Evolutionary conservation across 306 rosid genomes (phyloP), one percentile per base, ranked within the genome.

Genomic region (Rosa persica): DNA sequence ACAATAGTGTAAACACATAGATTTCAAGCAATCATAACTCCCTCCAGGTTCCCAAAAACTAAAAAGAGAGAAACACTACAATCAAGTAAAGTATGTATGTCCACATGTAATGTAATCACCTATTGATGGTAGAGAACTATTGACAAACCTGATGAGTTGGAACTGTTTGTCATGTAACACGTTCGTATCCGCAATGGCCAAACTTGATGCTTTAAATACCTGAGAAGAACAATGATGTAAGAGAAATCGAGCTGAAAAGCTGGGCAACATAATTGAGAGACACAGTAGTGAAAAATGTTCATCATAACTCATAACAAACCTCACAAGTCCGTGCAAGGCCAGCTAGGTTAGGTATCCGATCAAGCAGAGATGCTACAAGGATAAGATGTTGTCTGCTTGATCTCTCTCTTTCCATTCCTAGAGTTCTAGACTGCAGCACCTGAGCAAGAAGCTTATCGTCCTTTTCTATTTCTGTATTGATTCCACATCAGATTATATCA

Each of bases 321-420:
- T 90, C 98, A 72, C 98, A 95, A 52, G 98, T 91, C 70, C 98
- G 92, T 55, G 98, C 95, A 87, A 95, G 84, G 51, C 98, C 98
- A 19, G 98, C 97, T 76, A 95, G 93, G 80, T 95, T 95, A 77
- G 98, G 98, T 83, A 95, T 88, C 60, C 98, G 98, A 85, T 95
- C 97, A 80, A 95, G 87, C 82, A 95, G 87, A 73, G 97, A 95
- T 71, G 97, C 98, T 77, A 95, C 91, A 60, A 94, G 87, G 81
- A 92, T 86, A 78, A 88, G 74, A 61, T 80, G 75, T 76, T 95
- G 97, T 62, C 89, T 84, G 80, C 93, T 87, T 46, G 90, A 86
- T 78, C 85, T 87, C 62, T 85, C 81, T 76, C 70, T 80, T 77
- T 90, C 91, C 77, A 87, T 80, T 36, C 87, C 83, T 62, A 82